Evolutionary conservation across 176 grass and related monocot species (phyloP).

Genomic region (Areca catechu): DNA sequence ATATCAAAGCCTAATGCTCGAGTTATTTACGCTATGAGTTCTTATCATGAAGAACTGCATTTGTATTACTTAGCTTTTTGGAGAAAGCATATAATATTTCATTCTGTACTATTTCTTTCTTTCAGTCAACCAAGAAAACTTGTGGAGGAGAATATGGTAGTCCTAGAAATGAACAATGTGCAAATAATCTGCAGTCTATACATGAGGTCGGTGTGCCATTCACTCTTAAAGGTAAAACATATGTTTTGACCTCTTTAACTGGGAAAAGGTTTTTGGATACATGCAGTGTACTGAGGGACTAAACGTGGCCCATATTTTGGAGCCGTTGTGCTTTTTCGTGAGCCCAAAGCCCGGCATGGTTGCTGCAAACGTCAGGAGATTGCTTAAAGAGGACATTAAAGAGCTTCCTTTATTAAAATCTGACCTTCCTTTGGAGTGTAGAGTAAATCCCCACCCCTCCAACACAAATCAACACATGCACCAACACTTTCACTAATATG

Average conservation of each 20-base stretch:
- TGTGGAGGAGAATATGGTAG: constrained; percentile 37
- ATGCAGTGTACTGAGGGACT: constrained; percentile 13
- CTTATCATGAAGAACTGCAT: too few species aligned
- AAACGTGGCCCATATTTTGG: constrained; percentile 45
- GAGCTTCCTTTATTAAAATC: constrained; percentile 4
- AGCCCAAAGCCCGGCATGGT: not conserved
- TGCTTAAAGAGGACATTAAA: constrained; percentile 5
- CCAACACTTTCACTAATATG: too few species aligned
- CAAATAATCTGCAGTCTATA: constrained; percentile 28
- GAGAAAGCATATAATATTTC: too few species aligned
- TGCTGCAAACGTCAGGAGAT: not conserved
- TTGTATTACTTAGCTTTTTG: too few species aligned
- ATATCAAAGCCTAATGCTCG: too few species aligned
- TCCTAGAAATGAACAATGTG: constrained; percentile 36
- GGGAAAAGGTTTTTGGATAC: not conserved
- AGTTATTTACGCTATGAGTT: too few species aligned
- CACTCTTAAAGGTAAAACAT: too few species aligned
- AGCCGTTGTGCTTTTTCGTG: constrained; percentile 39
- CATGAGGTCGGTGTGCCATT: constrained; percentile 2
- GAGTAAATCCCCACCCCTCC: constrained; percentile 16
- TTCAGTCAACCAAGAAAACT: constrained; percentile 13
- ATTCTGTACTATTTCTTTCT: too few species aligned
- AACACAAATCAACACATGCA: too few species aligned
- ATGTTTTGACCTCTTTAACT: too few species aligned
- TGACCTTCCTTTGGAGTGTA: constrained; percentile 18